Evolutionary conservation across 1,284 basidiomycete genomes (phyloP).

Genomic region (Trichosporon coremiiforme): DNA sequence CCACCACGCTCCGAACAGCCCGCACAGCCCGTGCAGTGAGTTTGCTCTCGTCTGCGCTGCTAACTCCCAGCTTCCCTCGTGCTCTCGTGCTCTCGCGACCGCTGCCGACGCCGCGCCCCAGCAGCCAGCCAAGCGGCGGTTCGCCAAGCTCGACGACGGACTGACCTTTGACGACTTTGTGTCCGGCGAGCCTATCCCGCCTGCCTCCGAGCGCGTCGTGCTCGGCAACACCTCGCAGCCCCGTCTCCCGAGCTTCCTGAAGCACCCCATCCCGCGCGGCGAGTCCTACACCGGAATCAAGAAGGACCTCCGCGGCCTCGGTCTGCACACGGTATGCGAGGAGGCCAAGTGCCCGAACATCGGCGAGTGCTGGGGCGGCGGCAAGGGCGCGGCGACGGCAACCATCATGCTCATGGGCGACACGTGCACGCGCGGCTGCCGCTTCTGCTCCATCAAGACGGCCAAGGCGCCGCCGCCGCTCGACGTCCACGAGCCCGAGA

Average conservation of each 20-base stretch:
- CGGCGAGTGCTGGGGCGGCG: slow-evolving; percentile 98
- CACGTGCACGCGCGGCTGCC: slow-evolving; percentile 95
- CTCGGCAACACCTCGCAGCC: slow-evolving; percentile 80
- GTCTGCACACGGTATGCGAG: slow-evolving; percentile 95
- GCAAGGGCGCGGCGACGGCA: slow-evolving; percentile 86
- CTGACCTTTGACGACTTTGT: slow-evolving; percentile 85
- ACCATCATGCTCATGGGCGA: slow-evolving; percentile 99
- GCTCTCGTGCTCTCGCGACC: slow-evolving; percentile 40
- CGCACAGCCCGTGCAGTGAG: slow-evolving; percentile 10
- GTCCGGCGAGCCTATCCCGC: slow-evolving; percentile 60
- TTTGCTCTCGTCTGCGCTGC: background rate
- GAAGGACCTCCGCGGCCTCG: slow-evolving; percentile 88
- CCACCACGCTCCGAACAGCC: background rate
- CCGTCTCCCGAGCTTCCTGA: slow-evolving; percentile 86
- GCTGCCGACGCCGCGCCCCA: slow-evolving; percentile 29
- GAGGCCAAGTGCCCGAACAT: slow-evolving; percentile 99
- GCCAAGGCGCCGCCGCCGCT: slow-evolving; percentile 82
- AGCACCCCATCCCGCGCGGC: slow-evolving; percentile 90
- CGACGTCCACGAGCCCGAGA: slow-evolving; percentile 95
- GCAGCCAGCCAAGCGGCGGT: slow-evolving; percentile 29
- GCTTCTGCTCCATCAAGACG: slow-evolving; percentile 98
- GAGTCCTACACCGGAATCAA: slow-evolving; percentile 89
- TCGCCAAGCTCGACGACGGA: slow-evolving; percentile 65
- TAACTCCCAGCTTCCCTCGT: slow-evolving; percentile 24
- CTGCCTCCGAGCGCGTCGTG: slow-evolving; percentile 64